Evolutionary conservation across 176 grass and related monocot genomes (phyloP).

Genomic region (Eragrostis curvula): DNA sequence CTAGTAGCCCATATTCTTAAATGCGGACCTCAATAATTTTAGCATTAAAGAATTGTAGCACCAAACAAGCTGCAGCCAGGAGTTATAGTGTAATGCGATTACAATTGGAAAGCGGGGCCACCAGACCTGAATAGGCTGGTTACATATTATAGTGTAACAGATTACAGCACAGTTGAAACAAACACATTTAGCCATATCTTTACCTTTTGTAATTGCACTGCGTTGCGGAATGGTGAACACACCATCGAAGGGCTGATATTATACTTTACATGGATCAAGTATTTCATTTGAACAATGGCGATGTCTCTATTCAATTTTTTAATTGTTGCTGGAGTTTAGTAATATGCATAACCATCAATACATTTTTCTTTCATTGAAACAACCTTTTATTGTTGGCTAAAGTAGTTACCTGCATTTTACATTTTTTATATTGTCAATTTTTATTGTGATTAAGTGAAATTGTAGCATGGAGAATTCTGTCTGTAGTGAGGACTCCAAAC

Average conservation of each 20-base stretch:
- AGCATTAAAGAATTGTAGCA: too few species aligned
- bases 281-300: slow-evolving; percentile 15
- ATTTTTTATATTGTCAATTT: neutral
- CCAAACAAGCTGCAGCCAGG: neutral
- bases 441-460: neutral
- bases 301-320: neutral
- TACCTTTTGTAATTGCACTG: too few species aligned
- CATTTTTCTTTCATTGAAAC: slow-evolving; percentile 15
- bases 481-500: slow-evolving; percentile 18
- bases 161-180: neutral
- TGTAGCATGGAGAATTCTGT: neutral
- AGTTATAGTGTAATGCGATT: neutral
- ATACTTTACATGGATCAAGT: slow-evolving; percentile 16
- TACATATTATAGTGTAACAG: too few species aligned
- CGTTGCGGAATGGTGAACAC: neutral
- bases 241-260: neutral
- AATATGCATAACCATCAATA: neutral
- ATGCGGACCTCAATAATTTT: neutral
- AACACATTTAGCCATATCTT: neutral
- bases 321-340: neutral
- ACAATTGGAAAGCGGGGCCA: too few species aligned
- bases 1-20: slow-evolving; percentile 10
- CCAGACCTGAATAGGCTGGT: too few species aligned
- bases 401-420: slow-evolving; percentile 16
- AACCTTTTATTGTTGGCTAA: neutral